Base-by-base conservation (phyloP, 2,329 filamentous ascomycete genomes). In the Scedosporium boydii region DNA sequence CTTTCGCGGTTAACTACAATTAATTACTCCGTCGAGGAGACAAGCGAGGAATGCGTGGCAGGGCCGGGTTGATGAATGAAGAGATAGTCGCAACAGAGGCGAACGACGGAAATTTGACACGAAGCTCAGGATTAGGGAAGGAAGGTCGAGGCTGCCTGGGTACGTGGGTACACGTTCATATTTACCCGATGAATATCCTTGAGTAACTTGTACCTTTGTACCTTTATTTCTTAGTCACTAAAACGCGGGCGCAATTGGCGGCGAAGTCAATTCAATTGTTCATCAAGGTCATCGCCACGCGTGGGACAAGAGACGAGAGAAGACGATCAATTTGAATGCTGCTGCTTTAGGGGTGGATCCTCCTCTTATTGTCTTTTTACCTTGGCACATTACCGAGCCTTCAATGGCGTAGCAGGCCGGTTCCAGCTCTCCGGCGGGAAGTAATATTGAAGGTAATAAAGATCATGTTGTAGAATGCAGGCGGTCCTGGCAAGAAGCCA, bases 31-130 rank as follows among this genome's bases (percentile, higher is more conserved):
- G 59, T n/a, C 38, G n/a, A 21, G 23, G 29, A 9, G 29, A 9
- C n/a, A 18, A 7, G 14, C 9, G 55, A 6, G 48, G 48, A n/a
- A 21, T 53, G 16, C n/a, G n/a, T 26, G 48, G 48, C 48, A 53
- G 48, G 48, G 18, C 1, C 10, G 21, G 48, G 4, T 26, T 21
- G 48, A 53, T 53, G 48, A 53, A 6, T 48, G 44, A 53, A 21
- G 21, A 21, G 21, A 21, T 7, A 12, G 48, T 53, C 48, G 48
- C 21, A n/a, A 12, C 29, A 38, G 29, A 46, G 14, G 14, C 16
- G 14, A 14, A 12, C 16, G 12, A 18, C 9, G 48, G 59, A 61
- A 61, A 61, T 61, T 61, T 61, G 59, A 61, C 59, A 61, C 59
- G 59, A 56, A 61, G 48, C 46, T 61, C 14, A 7, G 34, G 23